These are phyloP conservation scores for Pseudophaeomoniella oleicola DNA, from an alignment of 2,329 filamentous ascomycete genomes.

Conservation along the genomic window DNA sequence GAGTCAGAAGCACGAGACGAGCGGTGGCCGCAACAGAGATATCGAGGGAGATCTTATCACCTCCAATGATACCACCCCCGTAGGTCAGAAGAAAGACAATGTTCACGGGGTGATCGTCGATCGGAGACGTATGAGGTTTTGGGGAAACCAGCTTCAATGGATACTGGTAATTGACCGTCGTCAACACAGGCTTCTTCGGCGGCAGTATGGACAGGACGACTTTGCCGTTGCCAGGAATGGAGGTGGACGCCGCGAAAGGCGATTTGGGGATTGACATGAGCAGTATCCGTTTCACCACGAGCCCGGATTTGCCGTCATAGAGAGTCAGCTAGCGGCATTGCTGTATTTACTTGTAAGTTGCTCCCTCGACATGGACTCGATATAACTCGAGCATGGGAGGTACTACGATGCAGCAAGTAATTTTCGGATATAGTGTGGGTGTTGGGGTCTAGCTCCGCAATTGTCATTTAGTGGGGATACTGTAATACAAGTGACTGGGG, in stretches of 20 bases:
- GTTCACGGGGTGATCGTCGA: slow-evolving; percentile 22
- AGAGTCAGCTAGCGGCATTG: too few relatives aligned
- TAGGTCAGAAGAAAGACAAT: slow-evolving; percentile 80
- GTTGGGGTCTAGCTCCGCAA: too few relatives aligned
- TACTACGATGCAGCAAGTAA: too few relatives aligned
- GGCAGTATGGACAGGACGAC: slow-evolving; percentile 63
- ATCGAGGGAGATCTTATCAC: slow-evolving; percentile 63
- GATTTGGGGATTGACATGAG: slow-evolving; percentile 30
- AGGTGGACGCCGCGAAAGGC: slow-evolving; percentile 64
- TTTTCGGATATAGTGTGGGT: too few relatives aligned
- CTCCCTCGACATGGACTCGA: too few relatives aligned
- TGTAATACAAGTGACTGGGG: too few relatives aligned
- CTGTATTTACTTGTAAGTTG: too few relatives aligned
- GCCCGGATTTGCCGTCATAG: slow-evolving; percentile 1
- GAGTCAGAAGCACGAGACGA: slow-evolving; percentile 47
- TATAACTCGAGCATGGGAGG: too few relatives aligned
- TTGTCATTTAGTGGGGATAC: too few relatives aligned
- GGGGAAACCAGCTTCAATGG: slow-evolving; percentile 88
- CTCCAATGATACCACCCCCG: slow-evolving; percentile 80
- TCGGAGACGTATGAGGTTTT: slow-evolving; percentile 46
- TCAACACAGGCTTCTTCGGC: slow-evolving; percentile 54
- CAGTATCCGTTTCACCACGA: neutral
- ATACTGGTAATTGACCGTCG: slow-evolving; percentile 74
- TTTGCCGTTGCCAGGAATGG: slow-evolving; percentile 61
- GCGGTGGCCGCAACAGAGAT: slow-evolving; percentile 51